Percentiles rank a stretch among this genome's conserved stretches.
Evolutionary conservation across 2,329 filamentous ascomycete genomes (phyloP).

Genomic region (Fonsecaea monophora): DNA sequence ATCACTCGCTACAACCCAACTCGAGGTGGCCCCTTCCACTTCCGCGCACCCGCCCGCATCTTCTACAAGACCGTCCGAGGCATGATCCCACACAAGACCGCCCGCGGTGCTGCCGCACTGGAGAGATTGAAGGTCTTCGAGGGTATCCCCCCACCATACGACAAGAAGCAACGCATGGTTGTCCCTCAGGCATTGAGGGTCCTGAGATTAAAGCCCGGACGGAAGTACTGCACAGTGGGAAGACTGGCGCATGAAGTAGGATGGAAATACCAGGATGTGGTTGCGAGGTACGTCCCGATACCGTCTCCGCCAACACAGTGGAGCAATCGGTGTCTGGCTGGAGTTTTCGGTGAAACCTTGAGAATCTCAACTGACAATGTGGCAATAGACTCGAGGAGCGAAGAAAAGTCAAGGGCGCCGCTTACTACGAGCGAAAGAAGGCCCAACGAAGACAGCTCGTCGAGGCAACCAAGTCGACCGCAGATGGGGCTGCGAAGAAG

Average conservation of each 20-base stretch:
- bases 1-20: conserved; percentile 99
- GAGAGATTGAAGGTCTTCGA: conserved; percentile 99
- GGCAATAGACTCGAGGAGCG: conserved; percentile 88
- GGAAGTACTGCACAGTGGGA: conserved; percentile 99
- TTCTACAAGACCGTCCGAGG: conserved; percentile 99
- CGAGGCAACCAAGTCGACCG: conserved; percentile 91
- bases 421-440: conserved; percentile 99
- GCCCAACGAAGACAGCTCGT: conserved; percentile 85
- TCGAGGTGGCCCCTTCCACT: conserved; percentile 99
- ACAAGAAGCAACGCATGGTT: conserved; percentile 99
- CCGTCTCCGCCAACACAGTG: conserved; percentile 15
- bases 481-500: conserved; percentile 83
- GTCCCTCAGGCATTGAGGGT: conserved; percentile 98
- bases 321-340: background rate
- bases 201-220: conserved; percentile 94
- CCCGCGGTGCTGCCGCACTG: conserved; percentile 92
- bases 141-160: conserved; percentile 97
- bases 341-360: background rate
- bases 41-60: conserved; percentile 98
- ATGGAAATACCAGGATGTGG: conserved; percentile 99
- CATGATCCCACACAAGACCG: conserved; percentile 99
- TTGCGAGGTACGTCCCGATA: conserved; percentile 78
- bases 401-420: conserved; percentile 98
- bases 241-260: conserved; percentile 98
- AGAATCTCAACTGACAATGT: conserved; percentile 7